Conservation (phyloP, 495 filamentous ascomycete genomes). For the Penicillium cataractarum region DNA sequence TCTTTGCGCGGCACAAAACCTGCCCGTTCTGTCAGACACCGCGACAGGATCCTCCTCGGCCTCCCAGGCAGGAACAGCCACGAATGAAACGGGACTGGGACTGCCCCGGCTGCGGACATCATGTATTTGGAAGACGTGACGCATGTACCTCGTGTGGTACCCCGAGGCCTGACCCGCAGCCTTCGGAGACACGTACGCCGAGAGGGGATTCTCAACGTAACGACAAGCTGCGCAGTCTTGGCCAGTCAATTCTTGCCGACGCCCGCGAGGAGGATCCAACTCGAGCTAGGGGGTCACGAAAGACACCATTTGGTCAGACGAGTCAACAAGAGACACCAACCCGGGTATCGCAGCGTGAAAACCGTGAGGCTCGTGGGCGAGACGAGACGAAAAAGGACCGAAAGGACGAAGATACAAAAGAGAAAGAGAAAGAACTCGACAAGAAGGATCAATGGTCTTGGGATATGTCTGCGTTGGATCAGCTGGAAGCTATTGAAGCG, state of each 20-base stretch:
- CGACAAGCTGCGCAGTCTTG: constrained; percentile 29
- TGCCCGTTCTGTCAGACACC: constrained; percentile 39
- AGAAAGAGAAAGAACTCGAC: constrained; percentile 10
- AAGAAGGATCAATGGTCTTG: constrained; percentile 36
- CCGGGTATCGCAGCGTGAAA: neutral
- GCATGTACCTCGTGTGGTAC: constrained; percentile 9
- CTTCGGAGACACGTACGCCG: neutral
- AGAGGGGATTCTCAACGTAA: constrained; percentile 11
- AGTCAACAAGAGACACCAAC: constrained; percentile 5
- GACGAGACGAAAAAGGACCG: constrained; percentile 12
- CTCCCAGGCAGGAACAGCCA: neutral
- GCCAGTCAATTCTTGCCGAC: constrained; percentile 20
- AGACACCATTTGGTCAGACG: neutral
- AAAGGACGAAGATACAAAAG: constrained; percentile 2
- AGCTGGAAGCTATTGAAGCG: constrained; percentile 23
- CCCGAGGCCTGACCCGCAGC: neutral
- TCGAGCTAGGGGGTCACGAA: neutral
- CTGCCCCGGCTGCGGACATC: constrained; percentile 10
- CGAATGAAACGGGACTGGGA: constrained; percentile 12
- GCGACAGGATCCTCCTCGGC: constrained; percentile 24
- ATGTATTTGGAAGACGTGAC: constrained; percentile 4
- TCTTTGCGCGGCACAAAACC: constrained; percentile 25
- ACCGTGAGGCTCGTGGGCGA: neutral
- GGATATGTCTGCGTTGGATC: constrained; percentile 39
- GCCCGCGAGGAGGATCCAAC: constrained; percentile 1